These are phyloP conservation scores for Picochlorum sp. DNA, from an alignment of 139 green algal genomes.

Conservation along the genomic window DNA sequence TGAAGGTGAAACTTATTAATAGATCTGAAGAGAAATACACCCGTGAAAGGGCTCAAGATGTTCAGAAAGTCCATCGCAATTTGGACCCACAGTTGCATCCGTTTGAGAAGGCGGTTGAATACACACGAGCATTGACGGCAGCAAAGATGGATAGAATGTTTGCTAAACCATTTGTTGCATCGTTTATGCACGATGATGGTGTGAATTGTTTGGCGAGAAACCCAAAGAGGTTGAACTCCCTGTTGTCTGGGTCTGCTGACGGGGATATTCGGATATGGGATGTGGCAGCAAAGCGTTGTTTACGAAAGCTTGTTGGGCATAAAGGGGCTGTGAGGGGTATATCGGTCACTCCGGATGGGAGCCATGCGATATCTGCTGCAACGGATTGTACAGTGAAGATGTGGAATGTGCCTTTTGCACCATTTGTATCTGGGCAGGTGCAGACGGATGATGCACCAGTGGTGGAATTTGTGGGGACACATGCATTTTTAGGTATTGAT, in stretches of 20 bases:
- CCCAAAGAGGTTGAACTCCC: conserved; percentile 61
- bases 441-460: conserved; percentile 43
- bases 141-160: conserved; percentile 93
- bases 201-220: conserved; percentile 78
- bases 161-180: conserved; percentile 90
- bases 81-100: conserved; percentile 81
- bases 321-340: conserved; percentile 69
- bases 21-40: conserved; percentile 74
- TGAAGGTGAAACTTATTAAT: conserved; percentile 93
- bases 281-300: conserved; percentile 52
- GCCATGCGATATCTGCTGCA: conserved; percentile 63
- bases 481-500: conserved; percentile 71
- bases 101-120: conserved; percentile 89
- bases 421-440: conserved; percentile 56
- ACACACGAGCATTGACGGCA: conserved; percentile 83
- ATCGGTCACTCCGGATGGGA: conserved; percentile 63
- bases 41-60: conserved; percentile 63
- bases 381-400: conserved; percentile 82
- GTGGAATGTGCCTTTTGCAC: conserved; percentile 80
- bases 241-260: conserved; percentile 61
- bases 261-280: conserved; percentile 82
- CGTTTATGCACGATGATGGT: conserved; percentile 81
- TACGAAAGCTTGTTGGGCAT: conserved; percentile 69
- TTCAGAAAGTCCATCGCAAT: conserved; percentile 85
- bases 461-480: conserved; percentile 51